Percentiles rank a stretch among this genome's conserved stretches.
phyloP scores from a whole-genome alignment of 148 eudicot genomes.

The Vaccinium macrocarpon region DNA sequence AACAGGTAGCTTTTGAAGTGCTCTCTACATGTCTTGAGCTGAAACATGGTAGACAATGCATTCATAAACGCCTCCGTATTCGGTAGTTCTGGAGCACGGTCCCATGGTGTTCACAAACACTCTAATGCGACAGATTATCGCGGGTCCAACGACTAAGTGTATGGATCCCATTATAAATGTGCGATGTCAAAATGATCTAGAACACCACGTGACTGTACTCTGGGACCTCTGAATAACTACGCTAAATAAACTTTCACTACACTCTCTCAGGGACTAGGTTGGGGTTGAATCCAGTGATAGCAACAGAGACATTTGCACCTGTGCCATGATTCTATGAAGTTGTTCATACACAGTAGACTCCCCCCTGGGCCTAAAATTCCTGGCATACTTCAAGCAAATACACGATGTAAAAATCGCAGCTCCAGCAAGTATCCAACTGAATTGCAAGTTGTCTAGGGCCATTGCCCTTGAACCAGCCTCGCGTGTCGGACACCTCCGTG shows the following conservation, averaged over 20 bases:
- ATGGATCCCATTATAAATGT: too few relatives aligned
- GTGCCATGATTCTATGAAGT: constrained; percentile 21
- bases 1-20: background rate
- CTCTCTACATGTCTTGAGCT: background rate
- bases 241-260: too few relatives aligned
- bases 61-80: background rate
- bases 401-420: constrained; percentile 44
- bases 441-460: constrained; percentile 80
- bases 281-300: constrained; percentile 29
- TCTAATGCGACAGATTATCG: too few relatives aligned
- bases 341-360: constrained; percentile 36
- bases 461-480: constrained; percentile 67
- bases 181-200: too few relatives aligned
- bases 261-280: constrained; percentile 15
- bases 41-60: background rate
- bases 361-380: constrained; percentile 26
- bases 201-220: too few relatives aligned
- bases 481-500: constrained; percentile 50
- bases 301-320: constrained; percentile 28
- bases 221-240: too few relatives aligned
- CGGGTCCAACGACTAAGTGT: too few relatives aligned
- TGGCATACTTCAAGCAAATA: constrained; percentile 34
- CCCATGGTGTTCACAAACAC: too few relatives aligned
- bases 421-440: constrained; percentile 83
- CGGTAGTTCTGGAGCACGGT: too few relatives aligned